Evolutionary conservation across 106 monocot genomes (phyloP).

Genomic region (Xerophyta viscosa): DNA sequence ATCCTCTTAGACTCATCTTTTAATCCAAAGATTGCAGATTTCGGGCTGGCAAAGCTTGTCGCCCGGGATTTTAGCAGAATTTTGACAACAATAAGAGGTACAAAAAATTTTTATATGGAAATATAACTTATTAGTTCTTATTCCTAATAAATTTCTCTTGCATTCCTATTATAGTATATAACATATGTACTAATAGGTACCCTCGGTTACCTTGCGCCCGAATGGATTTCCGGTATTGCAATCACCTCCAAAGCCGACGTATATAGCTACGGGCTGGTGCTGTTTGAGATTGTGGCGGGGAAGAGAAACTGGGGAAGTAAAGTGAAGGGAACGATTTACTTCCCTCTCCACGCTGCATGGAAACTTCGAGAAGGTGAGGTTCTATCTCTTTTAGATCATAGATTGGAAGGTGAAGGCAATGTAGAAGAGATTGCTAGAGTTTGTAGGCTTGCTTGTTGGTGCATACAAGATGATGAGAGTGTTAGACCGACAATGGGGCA

Average conservation of each 20-base stretch:
- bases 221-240: slow-evolving; percentile 50
- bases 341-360: slow-evolving; percentile 31
- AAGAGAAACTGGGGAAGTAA: slow-evolving; percentile 20
- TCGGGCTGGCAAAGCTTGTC: slow-evolving; percentile 59
- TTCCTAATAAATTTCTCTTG: too few relatives aligned
- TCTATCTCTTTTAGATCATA: slow-evolving; percentile 13
- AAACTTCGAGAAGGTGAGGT: slow-evolving; percentile 14
- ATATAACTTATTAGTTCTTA: too few relatives aligned
- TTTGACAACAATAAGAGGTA: slow-evolving; percentile 51
- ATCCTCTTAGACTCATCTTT: slow-evolving; percentile 39
- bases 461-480: too few relatives aligned
- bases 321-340: slow-evolving; percentile 13
- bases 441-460: slow-evolving; percentile 32
- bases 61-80: slow-evolving; percentile 46
- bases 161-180: too few relatives aligned
- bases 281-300: slow-evolving; percentile 49
- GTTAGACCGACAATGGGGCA: too few relatives aligned
- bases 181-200: too few relatives aligned
- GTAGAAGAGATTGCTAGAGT: slow-evolving; percentile 19
- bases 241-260: slow-evolving; percentile 48
- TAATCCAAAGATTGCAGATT: slow-evolving; percentile 44
- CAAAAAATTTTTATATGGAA: too few relatives aligned
- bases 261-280: slow-evolving; percentile 60
- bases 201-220: slow-evolving; percentile 53
- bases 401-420: slow-evolving; percentile 10